phyloP scores from a whole-genome alignment of 2,329 filamentous ascomycete species.

The Ophiostoma sp. region DNA sequence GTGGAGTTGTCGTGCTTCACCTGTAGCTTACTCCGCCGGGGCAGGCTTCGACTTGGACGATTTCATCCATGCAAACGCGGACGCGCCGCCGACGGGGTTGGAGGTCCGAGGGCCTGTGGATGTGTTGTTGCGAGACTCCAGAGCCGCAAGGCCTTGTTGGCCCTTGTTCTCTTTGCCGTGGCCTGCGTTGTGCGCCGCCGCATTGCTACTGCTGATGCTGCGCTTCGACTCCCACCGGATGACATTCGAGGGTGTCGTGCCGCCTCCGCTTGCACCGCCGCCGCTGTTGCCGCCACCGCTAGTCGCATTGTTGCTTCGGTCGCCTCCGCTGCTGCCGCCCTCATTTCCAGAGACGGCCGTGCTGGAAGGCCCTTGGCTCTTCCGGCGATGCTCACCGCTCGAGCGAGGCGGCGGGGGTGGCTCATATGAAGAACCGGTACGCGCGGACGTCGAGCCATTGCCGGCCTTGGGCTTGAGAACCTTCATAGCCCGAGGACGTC shows the following conservation, averaged over 20 bases:
- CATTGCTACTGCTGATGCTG: constrained; percentile 42
- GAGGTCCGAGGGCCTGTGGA: constrained; percentile 51
- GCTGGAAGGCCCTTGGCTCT: constrained; percentile 46
- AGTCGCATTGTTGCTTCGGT: constrained; percentile 24
- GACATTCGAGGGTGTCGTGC: constrained; percentile 26
- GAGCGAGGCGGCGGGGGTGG: constrained; percentile 47
- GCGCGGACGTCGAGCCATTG: constrained; percentile 49
- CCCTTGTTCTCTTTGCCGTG: constrained; percentile 41
- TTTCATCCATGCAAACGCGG: constrained; percentile 92
- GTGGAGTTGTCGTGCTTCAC: too few relatives aligned
- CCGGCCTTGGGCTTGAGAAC: constrained; percentile 76
- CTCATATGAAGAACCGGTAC: constrained; percentile 56
- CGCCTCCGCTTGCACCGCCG: constrained; percentile 30
- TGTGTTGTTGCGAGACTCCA: constrained; percentile 40
- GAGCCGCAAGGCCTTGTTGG: constrained; percentile 29
- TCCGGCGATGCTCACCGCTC: constrained; percentile 54
- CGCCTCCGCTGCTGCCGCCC: constrained; percentile 16
- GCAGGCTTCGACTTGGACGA: constrained; percentile 46
- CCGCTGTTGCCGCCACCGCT: neutral
- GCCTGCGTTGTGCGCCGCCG: constrained; percentile 37
- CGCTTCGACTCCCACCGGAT: constrained; percentile 57
- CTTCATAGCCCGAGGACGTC: constrained; percentile 77
- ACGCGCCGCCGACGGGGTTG: constrained; percentile 89
- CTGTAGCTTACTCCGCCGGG: constrained; percentile 17
- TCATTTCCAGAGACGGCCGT: neutral